Conservation (phyloP, 805 yeast genomes). For the Saccharomycopsis fodiens region DNA sequence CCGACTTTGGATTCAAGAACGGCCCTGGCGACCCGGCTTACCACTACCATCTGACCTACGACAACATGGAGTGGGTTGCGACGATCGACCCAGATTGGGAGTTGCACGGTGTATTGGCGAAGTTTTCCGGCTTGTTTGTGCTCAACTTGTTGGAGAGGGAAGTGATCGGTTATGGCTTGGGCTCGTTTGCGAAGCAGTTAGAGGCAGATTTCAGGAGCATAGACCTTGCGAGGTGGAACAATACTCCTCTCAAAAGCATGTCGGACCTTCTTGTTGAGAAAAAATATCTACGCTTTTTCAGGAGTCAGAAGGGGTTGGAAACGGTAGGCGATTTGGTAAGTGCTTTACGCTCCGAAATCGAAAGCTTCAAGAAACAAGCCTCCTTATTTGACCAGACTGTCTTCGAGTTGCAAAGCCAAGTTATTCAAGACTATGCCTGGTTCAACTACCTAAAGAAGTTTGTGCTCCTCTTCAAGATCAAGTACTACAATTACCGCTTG, state of each 20-base stretch:
- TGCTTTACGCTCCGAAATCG: not conserved
- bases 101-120: constrained; percentile 48
- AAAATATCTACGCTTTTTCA: constrained; percentile 1
- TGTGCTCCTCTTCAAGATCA: constrained; percentile 27
- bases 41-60: constrained; percentile 71
- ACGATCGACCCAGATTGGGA: not conserved
- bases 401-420: constrained; percentile 39
- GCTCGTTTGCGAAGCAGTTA: constrained; percentile 41
- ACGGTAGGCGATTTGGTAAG: not conserved
- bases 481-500: constrained; percentile 8
- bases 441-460: constrained; percentile 55
- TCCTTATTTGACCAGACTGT: constrained; percentile 41
- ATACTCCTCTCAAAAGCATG: constrained; percentile 25
- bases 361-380: constrained; percentile 26
- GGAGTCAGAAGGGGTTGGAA: constrained; percentile 10
- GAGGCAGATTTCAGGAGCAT: constrained; percentile 28
- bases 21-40: constrained; percentile 47
- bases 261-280: not conserved
- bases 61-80: constrained; percentile 61
- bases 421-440: constrained; percentile 71
- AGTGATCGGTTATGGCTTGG: constrained; percentile 40
- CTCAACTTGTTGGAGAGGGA: constrained; percentile 51
- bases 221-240: constrained; percentile 23
- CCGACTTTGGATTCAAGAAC: constrained; percentile 48
- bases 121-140: constrained; percentile 48